These are phyloP conservation scores for Cutaneotrichosporon arboriforme DNA, from an alignment of 1,284 basidiomycete genomes.

Conservation along the genomic window DNA sequence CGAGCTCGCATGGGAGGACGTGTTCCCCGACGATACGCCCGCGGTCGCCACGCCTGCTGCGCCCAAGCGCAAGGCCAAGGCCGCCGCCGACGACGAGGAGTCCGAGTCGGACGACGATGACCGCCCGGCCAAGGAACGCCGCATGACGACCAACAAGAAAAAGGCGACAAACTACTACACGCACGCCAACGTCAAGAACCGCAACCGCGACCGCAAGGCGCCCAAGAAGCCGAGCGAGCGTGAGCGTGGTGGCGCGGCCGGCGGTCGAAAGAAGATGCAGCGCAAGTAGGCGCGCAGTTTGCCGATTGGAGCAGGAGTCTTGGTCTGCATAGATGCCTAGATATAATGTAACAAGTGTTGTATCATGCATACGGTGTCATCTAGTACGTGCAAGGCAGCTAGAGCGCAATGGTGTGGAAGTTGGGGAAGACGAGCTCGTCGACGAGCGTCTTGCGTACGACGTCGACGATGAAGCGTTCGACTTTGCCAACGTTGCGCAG, in stretches of 20 bases:
- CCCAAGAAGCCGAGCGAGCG: constrained; percentile 30
- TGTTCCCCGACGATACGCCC: constrained; percentile 53
- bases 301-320: too few relatives aligned
- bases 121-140: constrained; percentile 56
- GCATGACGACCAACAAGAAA: constrained; percentile 90
- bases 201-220: constrained; percentile 52
- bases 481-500: constrained; percentile 94
- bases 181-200: constrained; percentile 81
- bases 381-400: background rate
- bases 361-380: constrained; percentile 13
- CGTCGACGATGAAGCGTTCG: constrained; percentile 90
- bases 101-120: constrained; percentile 24
- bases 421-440: constrained; percentile 91
- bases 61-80: constrained; percentile 24
- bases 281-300: constrained; percentile 12
- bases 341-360: constrained; percentile 15
- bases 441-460: constrained; percentile 87
- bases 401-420: constrained; percentile 67
- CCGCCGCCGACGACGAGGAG: constrained; percentile 27
- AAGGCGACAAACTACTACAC: constrained; percentile 90
- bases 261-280: background rate
- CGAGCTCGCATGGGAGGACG: constrained; percentile 78
- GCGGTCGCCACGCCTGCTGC: constrained; percentile 26
- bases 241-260: constrained; percentile 11
- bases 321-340: background rate